These are phyloP conservation scores for Solanum paucissectum DNA, from an alignment of 257 asterid species.

Conservation along the genomic window DNA sequence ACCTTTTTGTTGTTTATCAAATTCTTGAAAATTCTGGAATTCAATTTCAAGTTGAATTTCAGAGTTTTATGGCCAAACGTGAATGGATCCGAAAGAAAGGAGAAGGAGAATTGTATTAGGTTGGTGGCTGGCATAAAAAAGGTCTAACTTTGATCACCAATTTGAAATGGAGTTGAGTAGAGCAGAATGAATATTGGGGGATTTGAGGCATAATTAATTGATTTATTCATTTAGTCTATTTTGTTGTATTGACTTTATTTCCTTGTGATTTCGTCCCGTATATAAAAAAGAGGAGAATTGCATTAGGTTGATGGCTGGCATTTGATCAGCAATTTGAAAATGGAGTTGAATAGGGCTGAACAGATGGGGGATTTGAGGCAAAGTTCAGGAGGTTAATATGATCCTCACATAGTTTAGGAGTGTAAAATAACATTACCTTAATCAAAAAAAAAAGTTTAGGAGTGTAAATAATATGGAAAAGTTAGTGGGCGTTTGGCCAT, in stretches of 20 bases:
- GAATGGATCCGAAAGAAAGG: background rate
- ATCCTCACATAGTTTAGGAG: background rate
- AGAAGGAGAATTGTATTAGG: background rate
- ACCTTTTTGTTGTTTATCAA: background rate
- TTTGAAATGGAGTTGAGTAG: background rate
- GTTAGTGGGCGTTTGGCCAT: background rate
- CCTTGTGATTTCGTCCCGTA: background rate
- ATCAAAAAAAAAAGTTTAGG: background rate
- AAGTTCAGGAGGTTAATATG: background rate
- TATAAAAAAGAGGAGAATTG: background rate
- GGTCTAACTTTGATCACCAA: background rate
- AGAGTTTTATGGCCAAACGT: background rate
- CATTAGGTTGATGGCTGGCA: background rate
- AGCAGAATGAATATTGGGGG: background rate
- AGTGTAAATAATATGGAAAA: background rate
- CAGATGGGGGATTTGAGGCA: background rate
- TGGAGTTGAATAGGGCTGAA: background rate
- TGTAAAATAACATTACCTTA: background rate
- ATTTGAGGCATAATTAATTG: background rate
- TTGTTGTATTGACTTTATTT: background rate
- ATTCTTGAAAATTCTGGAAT: background rate
- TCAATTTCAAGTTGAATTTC: background rate
- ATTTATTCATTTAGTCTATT: background rate
- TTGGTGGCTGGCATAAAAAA: background rate
- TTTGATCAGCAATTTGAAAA: background rate